phyloP scores from a whole-genome alignment of 1,139 yeast species.

The Suhomyces kunorum region DNA sequence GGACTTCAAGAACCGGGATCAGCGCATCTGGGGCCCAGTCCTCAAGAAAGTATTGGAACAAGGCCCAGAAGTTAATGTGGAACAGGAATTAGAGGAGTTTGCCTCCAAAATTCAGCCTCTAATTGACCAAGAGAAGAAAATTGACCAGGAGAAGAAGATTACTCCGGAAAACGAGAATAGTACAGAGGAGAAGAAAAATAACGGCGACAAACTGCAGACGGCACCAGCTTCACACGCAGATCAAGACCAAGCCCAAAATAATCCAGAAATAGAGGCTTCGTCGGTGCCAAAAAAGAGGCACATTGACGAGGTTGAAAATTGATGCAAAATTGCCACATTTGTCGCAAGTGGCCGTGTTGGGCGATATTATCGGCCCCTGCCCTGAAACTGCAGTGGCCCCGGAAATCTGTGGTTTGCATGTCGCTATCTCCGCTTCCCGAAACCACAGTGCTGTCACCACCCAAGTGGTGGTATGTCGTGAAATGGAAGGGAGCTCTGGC shows the following conservation, averaged over 20 bases:
- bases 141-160: constrained; percentile 7
- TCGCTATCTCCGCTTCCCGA: too few relatives aligned
- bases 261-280: background rate
- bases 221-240: background rate
- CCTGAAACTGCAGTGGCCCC: too few relatives aligned
- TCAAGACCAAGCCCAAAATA: background rate
- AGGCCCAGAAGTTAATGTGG: constrained; percentile 34
- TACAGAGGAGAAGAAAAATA: constrained; percentile 3
- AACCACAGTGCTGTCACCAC: too few relatives aligned
- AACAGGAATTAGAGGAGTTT: constrained; percentile 22
- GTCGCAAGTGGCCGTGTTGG: too few relatives aligned
- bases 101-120: constrained; percentile 13
- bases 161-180: constrained; percentile 10
- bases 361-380: background rate
- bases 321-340: background rate
- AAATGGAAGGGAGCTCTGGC: background rate
- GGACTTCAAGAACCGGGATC: constrained; percentile 61
- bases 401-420: too few relatives aligned
- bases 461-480: background rate
- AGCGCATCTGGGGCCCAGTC: constrained; percentile 69
- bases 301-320: constrained; percentile 28
- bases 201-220: background rate
- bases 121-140: constrained; percentile 16
- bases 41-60: constrained; percentile 49
- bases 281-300: constrained; percentile 24